These are phyloP conservation scores for Sinapis alba DNA, from an alignment of 441 rosid genomes.

Conservation along the genomic window DNA sequence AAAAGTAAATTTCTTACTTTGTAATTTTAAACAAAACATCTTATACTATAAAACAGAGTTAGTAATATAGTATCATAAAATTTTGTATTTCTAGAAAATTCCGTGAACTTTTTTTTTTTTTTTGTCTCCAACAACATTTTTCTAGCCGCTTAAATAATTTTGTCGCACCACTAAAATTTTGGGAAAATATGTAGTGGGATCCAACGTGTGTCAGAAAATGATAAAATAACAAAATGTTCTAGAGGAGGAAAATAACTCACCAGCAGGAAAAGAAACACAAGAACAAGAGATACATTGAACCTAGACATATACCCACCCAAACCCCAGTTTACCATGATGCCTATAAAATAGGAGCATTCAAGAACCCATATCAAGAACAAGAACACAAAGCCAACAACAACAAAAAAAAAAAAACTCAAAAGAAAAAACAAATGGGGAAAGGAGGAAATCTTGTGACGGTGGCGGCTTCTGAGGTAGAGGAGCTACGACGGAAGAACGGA, in stretches of 20 bases:
- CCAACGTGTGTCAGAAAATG: conserved; percentile 13
- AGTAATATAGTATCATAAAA: background rate
- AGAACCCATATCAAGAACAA: background rate
- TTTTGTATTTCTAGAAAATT: background rate
- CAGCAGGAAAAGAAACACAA: background rate
- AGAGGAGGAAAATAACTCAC: background rate
- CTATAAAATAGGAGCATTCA: conserved; percentile 26
- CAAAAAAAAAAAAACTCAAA: too few relatives aligned
- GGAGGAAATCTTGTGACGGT: conserved; percentile 39
- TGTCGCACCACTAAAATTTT: background rate
- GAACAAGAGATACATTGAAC: conserved; percentile 30
- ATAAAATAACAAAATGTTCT: background rate
- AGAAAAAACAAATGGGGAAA: conserved; percentile 30
- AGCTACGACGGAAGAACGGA: conserved; percentile 54
- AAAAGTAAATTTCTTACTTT: too few relatives aligned
- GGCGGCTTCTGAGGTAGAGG: conserved; percentile 30
- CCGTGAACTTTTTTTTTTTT: background rate
- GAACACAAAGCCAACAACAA: background rate
- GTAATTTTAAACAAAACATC: too few relatives aligned
- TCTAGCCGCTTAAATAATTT: background rate
- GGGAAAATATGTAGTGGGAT: background rate
- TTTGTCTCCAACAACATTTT: background rate
- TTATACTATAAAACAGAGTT: too few relatives aligned
- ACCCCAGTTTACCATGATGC: background rate
- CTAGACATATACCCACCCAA: conserved; percentile 29